A percentile compares a stretch with the other conserved stretches of the same genome.
phyloP scores from a whole-genome alignment of 2,329 filamentous ascomycete species.

The Thermomyces lanuginosus region DNA sequence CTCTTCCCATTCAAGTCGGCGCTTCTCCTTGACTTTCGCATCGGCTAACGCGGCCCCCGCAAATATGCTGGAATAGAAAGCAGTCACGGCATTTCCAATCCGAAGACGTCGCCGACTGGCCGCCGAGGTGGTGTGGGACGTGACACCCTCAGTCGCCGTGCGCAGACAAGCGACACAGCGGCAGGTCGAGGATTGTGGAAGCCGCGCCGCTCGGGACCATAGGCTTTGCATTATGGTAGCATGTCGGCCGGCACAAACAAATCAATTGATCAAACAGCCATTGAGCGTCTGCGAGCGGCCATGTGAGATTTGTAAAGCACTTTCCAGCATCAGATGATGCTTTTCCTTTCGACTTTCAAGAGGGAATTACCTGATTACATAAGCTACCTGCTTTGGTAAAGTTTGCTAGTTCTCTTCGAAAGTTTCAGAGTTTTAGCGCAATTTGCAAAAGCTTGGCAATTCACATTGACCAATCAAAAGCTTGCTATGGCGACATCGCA shows the following conservation, averaged over 20 bases:
- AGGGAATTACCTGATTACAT: too few relatives aligned
- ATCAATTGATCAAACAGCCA: not conserved
- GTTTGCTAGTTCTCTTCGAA: too few relatives aligned
- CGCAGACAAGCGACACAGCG: constrained; percentile 27
- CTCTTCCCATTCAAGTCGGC: constrained; percentile 25
- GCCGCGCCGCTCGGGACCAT: constrained; percentile 25
- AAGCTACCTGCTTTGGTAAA: too few relatives aligned
- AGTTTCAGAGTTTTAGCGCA: too few relatives aligned
- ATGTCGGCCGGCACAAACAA: constrained; percentile 8
- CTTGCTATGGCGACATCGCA: too few relatives aligned
- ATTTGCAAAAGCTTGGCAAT: too few relatives aligned
- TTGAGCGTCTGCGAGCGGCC: too few relatives aligned
- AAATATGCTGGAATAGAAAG: constrained; percentile 30
- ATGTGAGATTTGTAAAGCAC: too few relatives aligned
- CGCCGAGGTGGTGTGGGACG: constrained; percentile 19
- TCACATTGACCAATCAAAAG: too few relatives aligned
- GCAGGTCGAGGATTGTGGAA: constrained; percentile 22
- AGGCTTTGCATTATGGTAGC: constrained; percentile 28
- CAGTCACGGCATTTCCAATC: constrained; percentile 27
- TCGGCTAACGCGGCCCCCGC: constrained; percentile 26
- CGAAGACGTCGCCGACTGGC: constrained; percentile 23
- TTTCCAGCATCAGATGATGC: too few relatives aligned
- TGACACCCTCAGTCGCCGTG: constrained; percentile 18
- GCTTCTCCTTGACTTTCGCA: constrained; percentile 23
- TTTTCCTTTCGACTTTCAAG: too few relatives aligned